Conservation (phyloP, 345 rosid species). For the Crucihimalaya himalaica region DNA sequence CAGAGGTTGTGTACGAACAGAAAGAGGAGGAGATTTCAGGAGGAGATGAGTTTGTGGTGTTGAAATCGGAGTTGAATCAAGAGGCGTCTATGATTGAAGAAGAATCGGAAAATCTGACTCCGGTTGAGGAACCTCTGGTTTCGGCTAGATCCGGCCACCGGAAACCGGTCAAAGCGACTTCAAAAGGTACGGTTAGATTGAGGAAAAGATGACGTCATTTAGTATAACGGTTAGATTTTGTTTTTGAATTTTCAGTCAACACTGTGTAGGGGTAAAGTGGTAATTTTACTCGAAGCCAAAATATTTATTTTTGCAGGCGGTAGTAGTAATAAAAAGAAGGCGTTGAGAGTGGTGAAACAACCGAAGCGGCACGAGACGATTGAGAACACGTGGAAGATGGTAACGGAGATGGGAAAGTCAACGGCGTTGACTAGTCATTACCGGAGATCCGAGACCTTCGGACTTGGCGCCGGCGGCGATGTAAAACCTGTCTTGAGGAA, state of each 20-base stretch:
- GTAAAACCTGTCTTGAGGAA: conserved; percentile 43
- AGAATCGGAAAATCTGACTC: conserved; percentile 38
- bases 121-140: conserved; percentile 54
- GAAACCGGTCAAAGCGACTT: conserved; percentile 43
- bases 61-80: conserved; percentile 39
- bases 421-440: conserved; percentile 55
- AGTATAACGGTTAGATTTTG: conserved; percentile 6
- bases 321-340: conserved; percentile 4
- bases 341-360: conserved; percentile 30
- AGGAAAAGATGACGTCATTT: conserved; percentile 12
- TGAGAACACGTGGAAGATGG: conserved; percentile 19
- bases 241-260: conserved; percentile 24
- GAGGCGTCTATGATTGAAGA: conserved; percentile 35
- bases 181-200: conserved; percentile 52
- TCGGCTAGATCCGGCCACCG: conserved; percentile 29
- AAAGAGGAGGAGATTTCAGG: background rate
- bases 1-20: conserved; percentile 5
- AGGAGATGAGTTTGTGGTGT: conserved; percentile 42
- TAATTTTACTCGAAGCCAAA: background rate
- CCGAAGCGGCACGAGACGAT: conserved; percentile 16
- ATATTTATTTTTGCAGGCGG: background rate
- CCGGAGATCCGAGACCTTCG: conserved; percentile 47
- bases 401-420: conserved; percentile 45
- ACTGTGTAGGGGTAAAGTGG: background rate
- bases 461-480: background rate